Percentiles rank a stretch among this genome's conserved stretches.
phyloP scores from a whole-genome alignment of 495 filamentous ascomycete genomes.

The Penicillium diatomitis region DNA sequence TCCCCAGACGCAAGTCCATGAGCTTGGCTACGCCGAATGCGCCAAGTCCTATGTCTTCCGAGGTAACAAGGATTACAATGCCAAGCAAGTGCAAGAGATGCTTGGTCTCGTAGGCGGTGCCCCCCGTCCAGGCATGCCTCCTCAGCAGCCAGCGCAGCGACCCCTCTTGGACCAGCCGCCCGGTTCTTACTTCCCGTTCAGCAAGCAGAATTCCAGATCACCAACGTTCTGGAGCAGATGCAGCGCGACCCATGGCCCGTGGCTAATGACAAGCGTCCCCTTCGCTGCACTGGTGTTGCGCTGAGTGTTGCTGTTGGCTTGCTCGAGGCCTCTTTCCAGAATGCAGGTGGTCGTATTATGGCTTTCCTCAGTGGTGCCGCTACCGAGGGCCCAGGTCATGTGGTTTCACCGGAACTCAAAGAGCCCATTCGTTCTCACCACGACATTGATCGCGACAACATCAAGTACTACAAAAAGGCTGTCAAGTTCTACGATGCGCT shows the following conservation, averaged over 20 bases:
- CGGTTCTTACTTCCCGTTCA: constrained; percentile 92
- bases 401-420: constrained; percentile 93
- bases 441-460: constrained; percentile 97
- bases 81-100: constrained; percentile 99
- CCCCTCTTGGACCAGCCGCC: constrained; percentile 74
- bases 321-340: constrained; percentile 90
- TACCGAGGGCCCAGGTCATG: constrained; percentile 93
- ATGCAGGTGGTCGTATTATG: constrained; percentile 93
- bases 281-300: constrained; percentile 93
- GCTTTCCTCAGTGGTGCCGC: constrained; percentile 91
- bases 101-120: constrained; percentile 60
- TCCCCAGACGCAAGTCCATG: constrained; percentile 81
- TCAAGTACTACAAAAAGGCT: constrained; percentile 99
- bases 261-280: constrained; percentile 81
- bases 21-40: constrained; percentile 96
- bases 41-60: constrained; percentile 99
- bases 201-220: constrained; percentile 96
- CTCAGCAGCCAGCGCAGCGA: constrained; percentile 60
- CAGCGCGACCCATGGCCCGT: constrained; percentile 99
- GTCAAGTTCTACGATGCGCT: constrained; percentile 98
- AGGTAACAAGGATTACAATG: constrained; percentile 92
- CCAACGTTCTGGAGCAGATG: constrained; percentile 90
- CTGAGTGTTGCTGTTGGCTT: constrained; percentile 90
- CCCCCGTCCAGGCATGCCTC: constrained; percentile 67
- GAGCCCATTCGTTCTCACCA: constrained; percentile 98